Evolutionary conservation across 2,329 filamentous ascomycete genomes (phyloP).

Genomic region (Beauveria sp.): DNA sequence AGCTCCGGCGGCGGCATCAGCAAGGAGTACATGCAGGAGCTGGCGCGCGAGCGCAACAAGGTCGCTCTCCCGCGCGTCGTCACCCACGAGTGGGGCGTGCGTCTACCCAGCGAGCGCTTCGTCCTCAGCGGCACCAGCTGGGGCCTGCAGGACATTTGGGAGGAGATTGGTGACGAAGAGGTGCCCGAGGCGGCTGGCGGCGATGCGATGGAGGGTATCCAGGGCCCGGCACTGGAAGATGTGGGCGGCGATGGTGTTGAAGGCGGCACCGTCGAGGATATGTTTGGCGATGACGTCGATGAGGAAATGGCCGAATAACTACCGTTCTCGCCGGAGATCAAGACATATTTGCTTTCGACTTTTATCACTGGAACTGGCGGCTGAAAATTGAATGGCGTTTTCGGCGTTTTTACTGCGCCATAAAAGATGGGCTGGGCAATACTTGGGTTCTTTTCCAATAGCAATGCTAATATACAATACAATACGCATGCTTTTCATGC

Average conservation of each 20-base stretch:
- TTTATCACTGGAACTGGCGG: not conserved
- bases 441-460: not conserved
- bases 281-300: constrained; percentile 47
- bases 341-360: not conserved
- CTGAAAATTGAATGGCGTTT: constrained; percentile 3
- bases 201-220: constrained; percentile 44
- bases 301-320: constrained; percentile 47
- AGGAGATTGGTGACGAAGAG: constrained; percentile 37
- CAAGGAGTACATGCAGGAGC: constrained; percentile 71
- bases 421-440: not conserved
- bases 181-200: constrained; percentile 28
- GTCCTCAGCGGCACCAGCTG: constrained; percentile 59
- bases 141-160: constrained; percentile 55
- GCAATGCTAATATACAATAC: not conserved
- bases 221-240: constrained; percentile 33
- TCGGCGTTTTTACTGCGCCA: not conserved
- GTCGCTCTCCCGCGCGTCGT: constrained; percentile 55
- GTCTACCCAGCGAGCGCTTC: constrained; percentile 60
- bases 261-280: constrained; percentile 45
- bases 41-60: constrained; percentile 65
- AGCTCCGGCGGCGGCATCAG: constrained; percentile 45
- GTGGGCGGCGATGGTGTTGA: constrained; percentile 40
- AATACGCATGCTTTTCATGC: not conserved
- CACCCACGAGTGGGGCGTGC: constrained; percentile 59
- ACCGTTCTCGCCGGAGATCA: not conserved